A percentile compares a stretch with the other conserved stretches of the same genome.
phyloP scores from a whole-genome alignment of 139 green algal genomes.

The Edaphochlamys debaryana region DNA sequence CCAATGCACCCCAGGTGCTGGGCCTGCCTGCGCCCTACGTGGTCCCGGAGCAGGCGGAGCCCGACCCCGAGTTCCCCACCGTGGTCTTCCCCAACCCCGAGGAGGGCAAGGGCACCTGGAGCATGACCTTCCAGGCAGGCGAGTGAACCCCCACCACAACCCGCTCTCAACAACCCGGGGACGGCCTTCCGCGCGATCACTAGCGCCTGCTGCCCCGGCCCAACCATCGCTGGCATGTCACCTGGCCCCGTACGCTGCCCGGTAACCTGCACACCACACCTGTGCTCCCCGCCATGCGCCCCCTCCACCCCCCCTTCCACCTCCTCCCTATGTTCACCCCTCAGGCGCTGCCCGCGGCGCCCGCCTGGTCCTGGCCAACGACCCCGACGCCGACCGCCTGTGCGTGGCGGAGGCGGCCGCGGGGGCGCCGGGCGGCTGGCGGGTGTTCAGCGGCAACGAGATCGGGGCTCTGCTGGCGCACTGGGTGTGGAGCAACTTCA shows the following conservation, averaged over 20 bases:
- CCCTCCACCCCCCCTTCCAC: too few relatives aligned
- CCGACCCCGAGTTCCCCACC: slow-evolving; percentile 83
- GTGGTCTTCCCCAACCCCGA: slow-evolving; percentile 84
- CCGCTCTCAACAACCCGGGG: too few relatives aligned
- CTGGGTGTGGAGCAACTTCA: slow-evolving; percentile 77
- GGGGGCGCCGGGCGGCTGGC: slow-evolving; percentile 49
- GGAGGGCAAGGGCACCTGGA: slow-evolving; percentile 78
- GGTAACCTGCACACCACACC: too few relatives aligned
- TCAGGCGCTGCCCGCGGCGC: slow-evolving; percentile 51
- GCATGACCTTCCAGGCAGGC: slow-evolving; percentile 64
- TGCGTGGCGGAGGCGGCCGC: slow-evolving; percentile 37
- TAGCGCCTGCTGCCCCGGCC: too few relatives aligned
- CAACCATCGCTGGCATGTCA: too few relatives aligned
- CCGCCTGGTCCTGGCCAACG: slow-evolving; percentile 76
- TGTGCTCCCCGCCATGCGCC: too few relatives aligned
- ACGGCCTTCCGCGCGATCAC: too few relatives aligned
- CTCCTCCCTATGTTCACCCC: too few relatives aligned
- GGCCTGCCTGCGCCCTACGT: slow-evolving; percentile 63
- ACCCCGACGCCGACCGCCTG: slow-evolving; percentile 62
- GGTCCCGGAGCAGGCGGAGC: slow-evolving; percentile 65
- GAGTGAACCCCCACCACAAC: not conserved
- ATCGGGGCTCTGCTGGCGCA: slow-evolving; percentile 79
- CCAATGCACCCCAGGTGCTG: slow-evolving; percentile 51
- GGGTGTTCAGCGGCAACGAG: slow-evolving; percentile 74
- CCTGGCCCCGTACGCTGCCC: too few relatives aligned